Percentiles rank a stretch among this genome's conserved stretches.
These are phyloP conservation scores for Albophoma yamanashiensis DNA, from an alignment of 2,329 filamentous ascomycete genomes.

Conservation along the genomic window DNA sequence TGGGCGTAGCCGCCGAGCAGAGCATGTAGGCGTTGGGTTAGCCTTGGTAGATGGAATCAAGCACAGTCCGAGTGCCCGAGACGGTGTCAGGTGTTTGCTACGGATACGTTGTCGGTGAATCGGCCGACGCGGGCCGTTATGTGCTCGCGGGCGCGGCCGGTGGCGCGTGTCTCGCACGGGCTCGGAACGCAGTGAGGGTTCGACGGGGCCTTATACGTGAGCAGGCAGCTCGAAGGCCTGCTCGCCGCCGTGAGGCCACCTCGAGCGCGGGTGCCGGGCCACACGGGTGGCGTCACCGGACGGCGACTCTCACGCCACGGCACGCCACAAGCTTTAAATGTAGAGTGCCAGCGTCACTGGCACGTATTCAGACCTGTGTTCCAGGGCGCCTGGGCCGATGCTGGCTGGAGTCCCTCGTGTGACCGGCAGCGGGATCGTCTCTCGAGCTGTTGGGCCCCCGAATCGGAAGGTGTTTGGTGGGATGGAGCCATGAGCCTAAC, in stretches of 20 bases:
- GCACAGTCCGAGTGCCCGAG: background rate
- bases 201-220: background rate
- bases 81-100: background rate
- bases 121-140: background rate
- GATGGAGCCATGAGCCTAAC: too few species aligned
- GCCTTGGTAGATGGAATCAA: constrained; percentile 2
- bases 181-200: background rate
- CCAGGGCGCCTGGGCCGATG: background rate
- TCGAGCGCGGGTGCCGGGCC: background rate
- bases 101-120: background rate
- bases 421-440: background rate
- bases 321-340: background rate
- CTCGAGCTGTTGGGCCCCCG: background rate
- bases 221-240: background rate
- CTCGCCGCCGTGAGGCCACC: background rate
- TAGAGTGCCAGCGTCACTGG: background rate
- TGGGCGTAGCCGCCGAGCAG: background rate
- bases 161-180: background rate
- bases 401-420: background rate
- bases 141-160: background rate
- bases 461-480: background rate
- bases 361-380: background rate
- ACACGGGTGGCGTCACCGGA: background rate
- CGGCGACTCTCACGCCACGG: background rate
- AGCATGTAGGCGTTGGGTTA: constrained; percentile 8